These are phyloP conservation scores for Nothophaeocryptopus gaeumannii DNA, from an alignment of 2,329 filamentous ascomycete genomes.

Conservation along the genomic window DNA sequence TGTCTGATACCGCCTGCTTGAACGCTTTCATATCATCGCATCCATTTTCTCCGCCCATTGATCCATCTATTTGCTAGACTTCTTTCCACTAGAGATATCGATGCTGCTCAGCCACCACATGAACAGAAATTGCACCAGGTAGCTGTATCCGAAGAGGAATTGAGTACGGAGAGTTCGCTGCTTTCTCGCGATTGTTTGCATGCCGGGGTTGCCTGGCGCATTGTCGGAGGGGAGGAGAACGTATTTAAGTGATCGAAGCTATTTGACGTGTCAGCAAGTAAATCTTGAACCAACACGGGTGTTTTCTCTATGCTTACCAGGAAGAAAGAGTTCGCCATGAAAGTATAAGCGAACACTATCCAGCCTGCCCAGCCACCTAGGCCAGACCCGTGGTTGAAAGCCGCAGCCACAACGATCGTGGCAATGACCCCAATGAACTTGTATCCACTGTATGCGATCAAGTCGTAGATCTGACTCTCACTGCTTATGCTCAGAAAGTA, in stretches of 20 bases:
- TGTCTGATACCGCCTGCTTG: slow-evolving; percentile 10
- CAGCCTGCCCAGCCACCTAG: slow-evolving; percentile 87
- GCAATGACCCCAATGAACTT: slow-evolving; percentile 97
- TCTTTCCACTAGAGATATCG: slow-evolving; percentile 25
- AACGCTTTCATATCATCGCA: slow-evolving; percentile 14
- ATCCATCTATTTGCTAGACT: slow-evolving; percentile 4
- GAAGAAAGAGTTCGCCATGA: slow-evolving; percentile 91
- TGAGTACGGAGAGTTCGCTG: slow-evolving; percentile 86
- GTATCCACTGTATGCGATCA: slow-evolving; percentile 95
- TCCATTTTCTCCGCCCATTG: background rate
- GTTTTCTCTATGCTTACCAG: slow-evolving; percentile 58
- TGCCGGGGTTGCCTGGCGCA: slow-evolving; percentile 61
- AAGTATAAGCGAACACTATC: slow-evolving; percentile 86
- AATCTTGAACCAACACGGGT: background rate
- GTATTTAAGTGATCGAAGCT: slow-evolving; percentile 94
- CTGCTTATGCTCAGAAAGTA: slow-evolving; percentile 93
- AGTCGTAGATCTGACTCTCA: slow-evolving; percentile 85
- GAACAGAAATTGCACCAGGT: slow-evolving; percentile 87
- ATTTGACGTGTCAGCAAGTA: slow-evolving; percentile 14
- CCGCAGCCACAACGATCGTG: slow-evolving; percentile 75
- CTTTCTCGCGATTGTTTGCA: slow-evolving; percentile 72
- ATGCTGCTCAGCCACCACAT: slow-evolving; percentile 76
- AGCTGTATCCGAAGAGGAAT: slow-evolving; percentile 91
- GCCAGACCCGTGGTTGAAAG: slow-evolving; percentile 72
- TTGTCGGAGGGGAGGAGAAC: slow-evolving; percentile 84